Evolutionary conservation across 1,284 basidiomycete species (phyloP).

Genomic region (Chondrostereum purpureum): DNA sequence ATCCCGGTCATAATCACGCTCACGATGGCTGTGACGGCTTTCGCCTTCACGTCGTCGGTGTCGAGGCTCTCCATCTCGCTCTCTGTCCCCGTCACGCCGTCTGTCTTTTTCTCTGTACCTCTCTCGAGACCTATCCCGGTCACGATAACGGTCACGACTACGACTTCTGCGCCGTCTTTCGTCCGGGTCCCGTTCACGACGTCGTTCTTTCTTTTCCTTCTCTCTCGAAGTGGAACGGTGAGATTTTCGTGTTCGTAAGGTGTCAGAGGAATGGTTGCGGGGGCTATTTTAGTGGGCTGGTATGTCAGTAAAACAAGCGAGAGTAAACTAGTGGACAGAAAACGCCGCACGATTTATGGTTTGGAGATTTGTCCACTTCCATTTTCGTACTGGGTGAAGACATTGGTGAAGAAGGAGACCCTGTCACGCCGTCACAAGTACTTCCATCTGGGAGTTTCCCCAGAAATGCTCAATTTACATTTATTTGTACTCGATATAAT

Average conservation of each 20-base stretch:
- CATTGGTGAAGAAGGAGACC: constrained; percentile 15
- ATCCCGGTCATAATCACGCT: constrained; percentile 47
- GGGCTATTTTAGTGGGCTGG: too few species aligned
- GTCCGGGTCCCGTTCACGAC: constrained; percentile 46
- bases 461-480: not conserved
- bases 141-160: constrained; percentile 41
- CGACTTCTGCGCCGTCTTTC: constrained; percentile 41
- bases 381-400: constrained; percentile 39
- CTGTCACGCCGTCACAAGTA: not conserved
- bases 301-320: too few species aligned
- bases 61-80: constrained; percentile 28
- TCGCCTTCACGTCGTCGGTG: constrained; percentile 28
- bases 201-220: constrained; percentile 42
- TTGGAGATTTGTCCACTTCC: constrained; percentile 59
- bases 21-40: constrained; percentile 40
- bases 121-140: constrained; percentile 40
- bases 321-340: too few species aligned
- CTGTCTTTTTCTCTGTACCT: constrained; percentile 41
- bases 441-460: not conserved
- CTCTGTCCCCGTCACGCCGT: constrained; percentile 35
- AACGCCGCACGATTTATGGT: constrained; percentile 58
- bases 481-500: not conserved
- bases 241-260: constrained; percentile 60
- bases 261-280: constrained; percentile 68
- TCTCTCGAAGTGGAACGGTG: constrained; percentile 65